A percentile compares a stretch with the other conserved stretches of the same genome.
Conservation (phyloP, 345 rosid species). For the Melastoma malabathricum region DNA sequence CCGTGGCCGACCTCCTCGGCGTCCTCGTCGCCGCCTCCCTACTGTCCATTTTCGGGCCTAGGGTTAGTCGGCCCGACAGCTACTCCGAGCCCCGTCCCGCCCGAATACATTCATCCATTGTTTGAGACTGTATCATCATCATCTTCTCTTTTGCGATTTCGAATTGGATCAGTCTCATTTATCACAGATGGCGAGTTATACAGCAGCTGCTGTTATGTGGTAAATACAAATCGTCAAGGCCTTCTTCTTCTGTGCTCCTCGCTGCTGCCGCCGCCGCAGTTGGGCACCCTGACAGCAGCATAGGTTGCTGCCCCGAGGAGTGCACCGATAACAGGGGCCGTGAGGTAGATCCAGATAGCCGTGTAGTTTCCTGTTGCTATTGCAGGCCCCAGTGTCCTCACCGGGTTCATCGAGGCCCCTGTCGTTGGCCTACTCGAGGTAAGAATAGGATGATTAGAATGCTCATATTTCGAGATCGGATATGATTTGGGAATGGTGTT, state of each 20-base stretch:
- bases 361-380: slow-evolving; percentile 68
- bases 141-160: too few relatives aligned
- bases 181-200: too few relatives aligned
- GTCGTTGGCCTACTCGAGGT: slow-evolving; percentile 43
- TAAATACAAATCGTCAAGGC: neutral
- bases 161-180: too few relatives aligned
- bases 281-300: slow-evolving; percentile 64
- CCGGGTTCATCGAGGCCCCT: slow-evolving; percentile 87
- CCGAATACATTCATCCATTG: slow-evolving; percentile 15
- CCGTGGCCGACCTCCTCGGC: slow-evolving; percentile 60
- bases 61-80: slow-evolving; percentile 6
- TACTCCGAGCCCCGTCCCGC: slow-evolving; percentile 17
- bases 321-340: slow-evolving; percentile 72
- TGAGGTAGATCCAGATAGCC: slow-evolving; percentile 80
- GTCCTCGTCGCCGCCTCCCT: slow-evolving; percentile 39
- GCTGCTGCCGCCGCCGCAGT: slow-evolving; percentile 28
- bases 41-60: slow-evolving; percentile 20
- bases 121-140: neutral
- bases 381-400: slow-evolving; percentile 78
- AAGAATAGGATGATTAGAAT: neutral
- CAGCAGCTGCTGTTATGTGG: too few relatives aligned
- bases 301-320: slow-evolving; percentile 77
- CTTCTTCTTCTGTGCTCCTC: slow-evolving; percentile 11
- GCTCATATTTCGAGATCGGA: neutral
- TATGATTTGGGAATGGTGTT: neutral